phyloP scores from a whole-genome alignment of 2,329 filamentous ascomycete genomes.

The Ophiostoma fasciatum region DNA sequence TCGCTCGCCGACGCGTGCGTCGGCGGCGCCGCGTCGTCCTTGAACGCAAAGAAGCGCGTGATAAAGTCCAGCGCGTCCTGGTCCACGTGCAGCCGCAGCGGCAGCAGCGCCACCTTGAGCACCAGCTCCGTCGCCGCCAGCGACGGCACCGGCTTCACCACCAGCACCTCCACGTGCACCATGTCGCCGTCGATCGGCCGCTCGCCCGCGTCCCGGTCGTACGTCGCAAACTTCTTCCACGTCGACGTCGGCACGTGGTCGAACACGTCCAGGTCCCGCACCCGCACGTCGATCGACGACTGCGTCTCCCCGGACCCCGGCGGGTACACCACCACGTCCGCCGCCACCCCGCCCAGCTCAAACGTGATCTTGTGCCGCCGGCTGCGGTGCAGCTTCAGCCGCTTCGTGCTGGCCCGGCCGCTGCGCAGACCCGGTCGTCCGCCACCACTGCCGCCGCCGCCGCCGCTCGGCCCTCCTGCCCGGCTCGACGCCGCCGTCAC shows the following conservation, averaged over 20 bases:
- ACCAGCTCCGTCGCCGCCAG: slow-evolving; percentile 84
- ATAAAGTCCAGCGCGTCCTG: slow-evolving; percentile 97
- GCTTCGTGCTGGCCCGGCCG: slow-evolving; percentile 27
- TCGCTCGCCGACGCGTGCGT: slow-evolving; percentile 49
- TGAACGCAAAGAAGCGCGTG: slow-evolving; percentile 95
- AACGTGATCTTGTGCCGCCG: slow-evolving; percentile 92
- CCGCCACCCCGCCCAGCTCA: slow-evolving; percentile 68
- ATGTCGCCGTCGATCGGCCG: slow-evolving; percentile 77
- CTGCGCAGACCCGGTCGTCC: neutral
- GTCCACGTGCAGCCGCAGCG: slow-evolving; percentile 83
- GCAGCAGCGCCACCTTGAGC: slow-evolving; percentile 62
- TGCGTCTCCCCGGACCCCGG: slow-evolving; percentile 65
- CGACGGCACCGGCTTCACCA: slow-evolving; percentile 70
- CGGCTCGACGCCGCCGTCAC: slow-evolving; percentile 39
- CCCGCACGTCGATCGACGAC: slow-evolving; percentile 70
- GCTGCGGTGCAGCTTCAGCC: slow-evolving; percentile 67
- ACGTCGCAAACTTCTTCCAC: slow-evolving; percentile 96
- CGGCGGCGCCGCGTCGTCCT: slow-evolving; percentile 49
- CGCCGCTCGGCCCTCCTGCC: slow-evolving; percentile 24
- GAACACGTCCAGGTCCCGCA: slow-evolving; percentile 76
- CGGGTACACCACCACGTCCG: slow-evolving; percentile 70
- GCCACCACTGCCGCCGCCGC: neutral
- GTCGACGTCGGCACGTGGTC: slow-evolving; percentile 91
- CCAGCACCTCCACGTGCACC: slow-evolving; percentile 78
- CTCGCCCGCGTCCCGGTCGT: slow-evolving; percentile 74